Percentiles rank a stretch among this genome's conserved stretches.
These are phyloP conservation scores for Talaromyces sp. DNA, from an alignment of 2,329 filamentous ascomycete species.

Conservation along the genomic window DNA sequence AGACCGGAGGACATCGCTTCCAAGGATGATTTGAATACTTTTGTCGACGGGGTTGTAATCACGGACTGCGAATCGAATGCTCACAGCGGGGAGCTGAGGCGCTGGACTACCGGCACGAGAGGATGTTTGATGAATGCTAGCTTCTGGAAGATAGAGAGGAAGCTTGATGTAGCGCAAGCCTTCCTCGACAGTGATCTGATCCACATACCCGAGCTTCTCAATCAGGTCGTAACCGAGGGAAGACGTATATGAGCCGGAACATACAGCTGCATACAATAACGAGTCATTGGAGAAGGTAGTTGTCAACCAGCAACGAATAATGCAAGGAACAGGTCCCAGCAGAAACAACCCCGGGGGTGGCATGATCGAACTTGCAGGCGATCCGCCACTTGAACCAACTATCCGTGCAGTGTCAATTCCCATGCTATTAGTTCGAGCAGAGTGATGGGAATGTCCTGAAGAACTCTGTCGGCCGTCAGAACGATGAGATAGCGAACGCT, in stretches of 20 bases:
- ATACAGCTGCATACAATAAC: slow-evolving; percentile 84
- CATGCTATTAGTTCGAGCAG: slow-evolving; percentile 78
- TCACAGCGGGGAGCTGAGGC: slow-evolving; percentile 76
- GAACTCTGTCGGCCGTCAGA: slow-evolving; percentile 94
- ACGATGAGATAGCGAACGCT: slow-evolving; percentile 87
- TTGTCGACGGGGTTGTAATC: slow-evolving; percentile 47
- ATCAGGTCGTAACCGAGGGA: slow-evolving; percentile 72
- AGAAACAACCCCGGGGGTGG: slow-evolving; percentile 81
- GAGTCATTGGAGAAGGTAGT: slow-evolving; percentile 84
- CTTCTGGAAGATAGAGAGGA: slow-evolving; percentile 84
- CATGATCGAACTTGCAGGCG: slow-evolving; percentile 54
- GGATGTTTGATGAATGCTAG: slow-evolving; percentile 67
- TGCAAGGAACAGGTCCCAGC: slow-evolving; percentile 82
- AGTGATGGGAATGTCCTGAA: slow-evolving; percentile 72
- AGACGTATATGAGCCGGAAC: slow-evolving; percentile 85
- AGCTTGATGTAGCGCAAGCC: slow-evolving; percentile 66
- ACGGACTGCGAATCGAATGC: slow-evolving; percentile 70
- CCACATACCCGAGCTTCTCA: slow-evolving; percentile 64
- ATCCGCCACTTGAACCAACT: slow-evolving; percentile 60
- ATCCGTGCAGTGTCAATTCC: slow-evolving; percentile 69
- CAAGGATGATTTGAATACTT: slow-evolving; percentile 77
- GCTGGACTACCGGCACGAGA: slow-evolving; percentile 67
- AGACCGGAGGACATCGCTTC: slow-evolving; percentile 77
- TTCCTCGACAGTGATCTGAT: slow-evolving; percentile 62
- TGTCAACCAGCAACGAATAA: slow-evolving; percentile 93